Evolutionary conservation across 2,329 filamentous ascomycete genomes (phyloP), one percentile per base, ranked within the genome.

Genomic region (Clarireedia paspali): DNA sequence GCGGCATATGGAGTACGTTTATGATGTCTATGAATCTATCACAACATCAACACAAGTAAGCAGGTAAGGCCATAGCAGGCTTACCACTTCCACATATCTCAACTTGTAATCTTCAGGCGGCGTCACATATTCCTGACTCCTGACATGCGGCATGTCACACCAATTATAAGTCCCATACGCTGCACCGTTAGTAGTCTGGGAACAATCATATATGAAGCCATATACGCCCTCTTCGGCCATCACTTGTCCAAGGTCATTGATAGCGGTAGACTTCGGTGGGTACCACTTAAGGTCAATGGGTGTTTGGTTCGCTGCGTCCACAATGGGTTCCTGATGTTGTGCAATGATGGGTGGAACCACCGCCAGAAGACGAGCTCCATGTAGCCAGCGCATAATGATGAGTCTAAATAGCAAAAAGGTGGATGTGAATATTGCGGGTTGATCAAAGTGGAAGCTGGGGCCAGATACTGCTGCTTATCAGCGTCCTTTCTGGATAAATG

Each of bases 131-230:
- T 89, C 86, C 14, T 71, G 70, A 23, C 69, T 72, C 34, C 88
- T 78, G n/a, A 88, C 85, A 71, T 92, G 89, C 17, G 38, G 38
- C 38, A 94, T 94, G 66, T 94, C 91, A 71, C 89, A 94, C 77
- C 77, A 92, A 69, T 92, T 90, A 71, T 91, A 91, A 1, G 73
- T 77, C 5, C 82, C 81, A 70, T 88, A 85, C 39, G 74, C 63
- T 0, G 70, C 66, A 53, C 76, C 72, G 0, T 87, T 81, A 0
- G 80, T 79, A 3, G 38, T 40, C 1, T 72, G 62, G 1, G 86
- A 89, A 36, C 79, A 77, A 65, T 89, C 83, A 72, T 85, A 94
- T 17, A 88, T 77, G 67, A 90, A 91, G 2, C 86, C 88, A 68
- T 89, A 85, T 0, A 84, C 78, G 1, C 86, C 88, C 2, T 76